Base-by-base conservation (phyloP, 2,329 filamentous ascomycete genomes). In the Diaporthe velutina region DNA sequence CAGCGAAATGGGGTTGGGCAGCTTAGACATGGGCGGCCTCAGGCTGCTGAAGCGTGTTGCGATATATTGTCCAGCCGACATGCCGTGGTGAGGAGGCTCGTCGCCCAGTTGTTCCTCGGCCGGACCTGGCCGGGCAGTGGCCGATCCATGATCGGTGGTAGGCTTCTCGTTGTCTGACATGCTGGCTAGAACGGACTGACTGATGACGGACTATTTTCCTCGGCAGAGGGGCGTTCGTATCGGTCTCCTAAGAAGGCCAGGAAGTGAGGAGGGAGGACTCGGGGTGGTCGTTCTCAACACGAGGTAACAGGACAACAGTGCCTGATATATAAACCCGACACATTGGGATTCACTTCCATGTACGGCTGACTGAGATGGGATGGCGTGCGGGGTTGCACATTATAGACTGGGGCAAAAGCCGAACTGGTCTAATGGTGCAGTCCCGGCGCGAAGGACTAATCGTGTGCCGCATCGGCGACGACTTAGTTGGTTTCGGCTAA, bases 21-120 rank as follows among this genome's bases (percentile, higher is more conserved):
- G 82, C 70, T 86, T 86, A 58, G 85, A 80, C 85, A 91, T 88
- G 2, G 88, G 88, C 50, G 91, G 91, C 81, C 88, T 90, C 71
- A 93, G 85, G 22, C 87, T 85, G 15, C 85, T 84, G 78, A 92
- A 76, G 72, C 91, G 89, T 76, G 90, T 90, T 7, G 80, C 79
- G 19, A 87, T 66, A 80, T 91, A 92, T 58, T 82, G 79, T 33
- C 84, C 79, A 1, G 79, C 76, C n/a, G 86, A 83, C 88, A 89
- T 89, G 83, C 85, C 85, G 77, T 88, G 84, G 75, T 88, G 83
- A 57, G 86, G 85, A 71, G 87, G 83, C 45, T 83, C 78, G 74
- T 83, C 83, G 12, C 70, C 68, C 54, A 72, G 13, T 19, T 64
- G 70, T 15, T 42, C 61, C 40, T 55, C 67, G 12, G 19, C 30